These are phyloP conservation scores for Alopecurus myosuroides DNA, from an alignment of 176 grass and related monocot species.

Conservation along the genomic window DNA sequence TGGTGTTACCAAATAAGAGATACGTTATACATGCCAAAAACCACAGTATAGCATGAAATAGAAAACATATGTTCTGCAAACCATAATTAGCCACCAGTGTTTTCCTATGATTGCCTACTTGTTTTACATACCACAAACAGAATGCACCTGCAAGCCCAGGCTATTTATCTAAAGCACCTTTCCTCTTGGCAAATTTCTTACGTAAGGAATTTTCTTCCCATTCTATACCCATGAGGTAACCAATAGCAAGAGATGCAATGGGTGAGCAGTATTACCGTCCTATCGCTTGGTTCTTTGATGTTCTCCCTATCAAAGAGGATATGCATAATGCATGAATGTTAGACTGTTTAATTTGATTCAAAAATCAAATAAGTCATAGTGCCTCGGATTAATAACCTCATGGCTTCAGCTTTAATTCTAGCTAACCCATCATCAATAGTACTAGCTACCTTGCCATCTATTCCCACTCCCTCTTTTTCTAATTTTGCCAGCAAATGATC, in stretches of 20 bases:
- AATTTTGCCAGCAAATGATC: not conserved
- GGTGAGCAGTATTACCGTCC: not conserved
- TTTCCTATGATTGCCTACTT: not conserved
- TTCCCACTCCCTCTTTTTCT: conserved; percentile 1
- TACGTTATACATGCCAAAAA: too few relatives aligned
- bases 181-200: not conserved
- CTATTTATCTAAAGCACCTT: not conserved
- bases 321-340: conserved; percentile 6
- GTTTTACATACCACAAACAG: not conserved
- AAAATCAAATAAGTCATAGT: not conserved
- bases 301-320: conserved; percentile 8
- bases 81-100: too few relatives aligned
- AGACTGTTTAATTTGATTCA: not conserved
- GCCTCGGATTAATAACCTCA: not conserved
- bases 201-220: not conserved
- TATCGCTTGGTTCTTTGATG: not conserved
- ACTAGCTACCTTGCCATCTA: conserved; percentile 8
- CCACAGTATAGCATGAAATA: too few relatives aligned
- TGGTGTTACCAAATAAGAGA: too few relatives aligned
- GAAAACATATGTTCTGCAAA: too few relatives aligned
- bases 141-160: not conserved
- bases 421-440: not conserved
- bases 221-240: not conserved
- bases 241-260: not conserved
- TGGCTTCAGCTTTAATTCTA: not conserved